phyloP scores from a whole-genome alignment of 2,329 filamentous ascomycete genomes.

The Aspergillus uvarum region DNA sequence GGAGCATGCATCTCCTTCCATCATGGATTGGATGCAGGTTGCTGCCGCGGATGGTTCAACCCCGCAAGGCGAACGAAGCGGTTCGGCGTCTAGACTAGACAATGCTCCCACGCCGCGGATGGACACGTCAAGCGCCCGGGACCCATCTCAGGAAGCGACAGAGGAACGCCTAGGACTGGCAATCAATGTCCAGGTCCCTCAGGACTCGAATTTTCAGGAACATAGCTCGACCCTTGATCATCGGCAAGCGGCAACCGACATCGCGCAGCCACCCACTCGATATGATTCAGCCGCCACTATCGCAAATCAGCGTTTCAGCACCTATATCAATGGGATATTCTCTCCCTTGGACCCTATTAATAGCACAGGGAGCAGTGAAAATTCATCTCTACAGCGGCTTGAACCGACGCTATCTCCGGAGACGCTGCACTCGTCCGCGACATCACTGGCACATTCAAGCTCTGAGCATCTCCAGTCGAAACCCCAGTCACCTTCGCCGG shows the following conservation, averaged over 20 bases:
- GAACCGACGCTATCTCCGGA: slow-evolving; percentile 31
- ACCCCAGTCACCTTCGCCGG: slow-evolving; percentile 36
- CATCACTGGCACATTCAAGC: slow-evolving; percentile 37
- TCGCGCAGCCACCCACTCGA: neutral
- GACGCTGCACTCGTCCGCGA: slow-evolving; percentile 38
- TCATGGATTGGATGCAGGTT: slow-evolving; percentile 50
- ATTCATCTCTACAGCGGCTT: slow-evolving; percentile 36
- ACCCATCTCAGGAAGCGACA: slow-evolving; percentile 28
- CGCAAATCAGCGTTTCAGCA: slow-evolving; percentile 18
- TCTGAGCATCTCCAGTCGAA: slow-evolving; percentile 25
- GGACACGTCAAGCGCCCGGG: slow-evolving; percentile 16
- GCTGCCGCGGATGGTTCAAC: slow-evolving; percentile 41
- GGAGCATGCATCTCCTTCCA: slow-evolving; percentile 51
- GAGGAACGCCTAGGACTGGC: slow-evolving; percentile 45
- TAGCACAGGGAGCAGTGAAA: slow-evolving; percentile 37
- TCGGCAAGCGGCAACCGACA: neutral
- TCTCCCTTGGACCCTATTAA: slow-evolving; percentile 25
- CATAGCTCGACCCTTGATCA: slow-evolving; percentile 30
- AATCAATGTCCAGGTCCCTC: slow-evolving; percentile 40
- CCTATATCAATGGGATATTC: slow-evolving; percentile 12
- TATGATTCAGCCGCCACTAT: neutral
- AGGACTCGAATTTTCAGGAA: slow-evolving; percentile 26
- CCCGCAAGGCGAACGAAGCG: slow-evolving; percentile 36
- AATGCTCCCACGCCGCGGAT: slow-evolving; percentile 29
- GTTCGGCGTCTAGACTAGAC: slow-evolving; percentile 16